These are phyloP conservation scores for Cercospora berteroae DNA, from an alignment of 2,329 filamentous ascomycete species.

Conservation along the genomic window DNA sequence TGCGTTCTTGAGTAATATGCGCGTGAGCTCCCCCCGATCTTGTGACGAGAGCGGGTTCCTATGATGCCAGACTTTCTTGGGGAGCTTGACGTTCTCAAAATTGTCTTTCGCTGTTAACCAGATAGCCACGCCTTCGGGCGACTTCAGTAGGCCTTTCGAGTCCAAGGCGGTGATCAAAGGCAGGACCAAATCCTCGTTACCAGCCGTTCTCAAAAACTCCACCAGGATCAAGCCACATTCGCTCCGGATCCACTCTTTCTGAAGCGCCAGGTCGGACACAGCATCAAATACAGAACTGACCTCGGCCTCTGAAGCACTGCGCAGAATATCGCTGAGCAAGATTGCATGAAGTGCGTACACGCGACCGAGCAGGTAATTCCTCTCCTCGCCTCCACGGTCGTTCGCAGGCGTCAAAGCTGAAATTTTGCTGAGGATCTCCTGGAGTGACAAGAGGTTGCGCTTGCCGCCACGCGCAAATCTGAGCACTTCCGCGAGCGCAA, in stretches of 20 bases:
- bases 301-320: conserved; percentile 50
- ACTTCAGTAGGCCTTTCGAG: conserved; percentile 64
- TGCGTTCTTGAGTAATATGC: conserved; percentile 74
- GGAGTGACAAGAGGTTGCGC: conserved; percentile 12
- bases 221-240: conserved; percentile 83
- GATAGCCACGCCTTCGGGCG: conserved; percentile 83
- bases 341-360: conserved; percentile 86
- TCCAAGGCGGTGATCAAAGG: conserved; percentile 31
- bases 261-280: conserved; percentile 70
- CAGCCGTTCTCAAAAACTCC: conserved; percentile 56
- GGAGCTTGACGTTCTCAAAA: conserved; percentile 64
- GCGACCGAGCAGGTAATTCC: conserved; percentile 80
- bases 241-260: conserved; percentile 85
- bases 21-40: conserved; percentile 66
- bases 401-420: conserved; percentile 53
- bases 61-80: conserved; percentile 68
- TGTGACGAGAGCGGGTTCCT: conserved; percentile 70
- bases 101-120: conserved; percentile 70
- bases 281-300: conserved; percentile 70
- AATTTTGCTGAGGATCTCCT: conserved; percentile 51
- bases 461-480: conserved; percentile 54
- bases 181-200: conserved; percentile 20
- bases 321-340: conserved; percentile 72
- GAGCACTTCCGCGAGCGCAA: conserved; percentile 80
- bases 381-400: conserved; percentile 65